Conservation (phyloP, 345 rosid species). For the Lumnitzera littorea region DNA sequence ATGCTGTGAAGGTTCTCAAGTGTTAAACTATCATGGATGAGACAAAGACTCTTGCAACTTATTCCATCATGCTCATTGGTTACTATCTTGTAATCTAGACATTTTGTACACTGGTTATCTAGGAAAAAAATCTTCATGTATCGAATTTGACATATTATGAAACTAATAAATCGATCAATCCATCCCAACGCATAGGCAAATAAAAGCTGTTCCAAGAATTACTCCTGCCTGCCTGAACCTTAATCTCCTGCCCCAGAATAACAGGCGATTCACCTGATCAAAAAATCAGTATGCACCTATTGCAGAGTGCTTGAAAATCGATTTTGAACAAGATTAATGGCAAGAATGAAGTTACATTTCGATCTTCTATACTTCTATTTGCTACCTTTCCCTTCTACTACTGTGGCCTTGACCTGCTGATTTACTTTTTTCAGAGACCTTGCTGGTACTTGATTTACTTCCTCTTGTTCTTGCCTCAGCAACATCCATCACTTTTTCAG, state of each 20-base stretch:
- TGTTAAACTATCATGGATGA: no score
- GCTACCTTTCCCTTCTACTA: constrained; percentile 31
- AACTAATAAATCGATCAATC: no score
- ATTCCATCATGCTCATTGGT: background rate
- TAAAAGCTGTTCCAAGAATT: no score
- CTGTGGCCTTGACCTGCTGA: constrained; percentile 25
- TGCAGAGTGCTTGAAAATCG: background rate
- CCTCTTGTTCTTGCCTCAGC: constrained; percentile 14
- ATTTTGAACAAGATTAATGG: constrained; percentile 1
- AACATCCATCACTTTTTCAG: constrained; percentile 23
- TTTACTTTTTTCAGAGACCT: constrained; percentile 22
- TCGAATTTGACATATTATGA: no score
- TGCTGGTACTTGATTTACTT: constrained; percentile 17
- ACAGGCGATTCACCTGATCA: background rate
- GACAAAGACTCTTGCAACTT: no score
- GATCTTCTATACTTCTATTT: background rate
- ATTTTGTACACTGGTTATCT: background rate
- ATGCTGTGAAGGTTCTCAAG: no score
- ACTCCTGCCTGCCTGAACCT: no score
- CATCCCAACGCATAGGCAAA: no score
- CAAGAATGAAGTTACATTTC: constrained; percentile 1
- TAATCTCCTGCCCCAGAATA: background rate
- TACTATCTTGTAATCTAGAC: background rate
- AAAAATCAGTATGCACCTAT: constrained; percentile 1
- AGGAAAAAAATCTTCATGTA: no score